phyloP scores from a whole-genome alignment of 2,329 filamentous ascomycete species.

The Fusarium mangiferae region DNA sequence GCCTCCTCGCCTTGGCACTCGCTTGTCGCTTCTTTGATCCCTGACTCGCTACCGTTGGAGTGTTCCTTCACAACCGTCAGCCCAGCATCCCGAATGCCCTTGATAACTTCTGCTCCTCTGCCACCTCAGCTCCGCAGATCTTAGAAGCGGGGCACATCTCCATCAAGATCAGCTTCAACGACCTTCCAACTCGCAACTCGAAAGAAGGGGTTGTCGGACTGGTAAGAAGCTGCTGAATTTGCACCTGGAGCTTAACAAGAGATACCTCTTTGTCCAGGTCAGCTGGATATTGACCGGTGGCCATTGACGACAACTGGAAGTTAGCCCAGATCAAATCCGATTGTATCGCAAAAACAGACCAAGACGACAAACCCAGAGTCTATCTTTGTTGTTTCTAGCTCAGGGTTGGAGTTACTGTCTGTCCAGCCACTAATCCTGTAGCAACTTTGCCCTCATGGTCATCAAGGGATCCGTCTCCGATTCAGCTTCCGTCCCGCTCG shows the following conservation, averaged over 20 bases:
- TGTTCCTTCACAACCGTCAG: constrained; percentile 14
- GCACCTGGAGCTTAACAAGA: not conserved
- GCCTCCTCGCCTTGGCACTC: constrained; percentile 48
- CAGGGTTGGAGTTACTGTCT: constrained; percentile 23
- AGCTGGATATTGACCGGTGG: not conserved
- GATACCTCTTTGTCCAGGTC: not conserved
- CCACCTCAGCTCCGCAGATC: constrained; percentile 38
- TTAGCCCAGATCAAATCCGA: constrained; percentile 4
- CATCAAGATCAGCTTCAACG: constrained; percentile 25
- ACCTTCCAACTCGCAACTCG: constrained; percentile 16
- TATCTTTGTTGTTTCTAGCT: constrained; percentile 21
- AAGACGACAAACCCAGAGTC: not conserved
- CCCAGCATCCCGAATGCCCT: constrained; percentile 15
- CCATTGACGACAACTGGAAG: constrained; percentile 9
- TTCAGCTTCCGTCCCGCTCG: constrained; percentile 59
- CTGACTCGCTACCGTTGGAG: constrained; percentile 21
- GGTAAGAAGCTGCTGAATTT: constrained; percentile 3
- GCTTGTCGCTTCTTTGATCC: constrained; percentile 40
- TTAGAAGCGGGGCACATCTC: constrained; percentile 36
- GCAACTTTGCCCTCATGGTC: constrained; percentile 62
- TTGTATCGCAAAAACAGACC: not conserved
- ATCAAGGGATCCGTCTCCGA: constrained; percentile 57
- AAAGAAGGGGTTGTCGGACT: constrained; percentile 11
- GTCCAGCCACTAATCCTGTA: constrained; percentile 34
- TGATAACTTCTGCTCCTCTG: constrained; percentile 26